Base-by-base conservation (phyloP, 805 yeast species). In the Pichia occidentalis region DNA sequence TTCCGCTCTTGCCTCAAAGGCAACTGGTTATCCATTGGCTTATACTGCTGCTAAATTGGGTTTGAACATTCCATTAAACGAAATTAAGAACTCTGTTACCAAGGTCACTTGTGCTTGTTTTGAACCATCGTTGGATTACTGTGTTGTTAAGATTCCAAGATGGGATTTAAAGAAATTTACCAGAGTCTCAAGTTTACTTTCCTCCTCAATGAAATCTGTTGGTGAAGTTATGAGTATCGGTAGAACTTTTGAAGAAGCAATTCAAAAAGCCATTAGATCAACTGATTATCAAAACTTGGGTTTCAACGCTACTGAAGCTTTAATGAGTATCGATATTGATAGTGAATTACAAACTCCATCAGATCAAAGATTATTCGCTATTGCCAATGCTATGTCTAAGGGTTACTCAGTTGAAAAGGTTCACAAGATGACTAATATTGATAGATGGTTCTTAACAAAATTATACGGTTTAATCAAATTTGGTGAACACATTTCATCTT, bases 161-260 rank as follows among this genome's bases (percentile, higher is more conserved):
- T 90, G 98, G 98, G 98, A 90, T 67, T 75, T 90, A 67, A 84
- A 85, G 71, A 90, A 90, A 67, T 90, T 90, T 67, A 85, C 90
- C 45, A 75, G 95, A 60, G 97, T 90, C 26, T 83, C 95, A 16
- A 80, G 85, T 36, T 71, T 79, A 59, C 75, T 90, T 52, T 82
- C 92, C 8, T 87, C 97, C 2, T 78, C 95, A 22, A 90, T 90
- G 98, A 90, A 90, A 67, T 87, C 97, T 45, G 97, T 90, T 49
- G 98, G 98, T 70, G 98, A 90, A 64, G 97, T 92, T 37, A 90
- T 90, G 98, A 75, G 90, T 50, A 85, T 90, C 56, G 98, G 98
- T 56, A 75, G 98, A 63, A 90, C 95, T 20, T 90, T 90, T 51
- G 98, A 90, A 65, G 98, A 90, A 61, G 95, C 97, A 8, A 85